A percentile compares a stretch with the other conserved stretches of the same genome.
Evolutionary conservation across 208 protist genomes (phyloP).

Genomic region (Trypanosoma rangeli): DNA sequence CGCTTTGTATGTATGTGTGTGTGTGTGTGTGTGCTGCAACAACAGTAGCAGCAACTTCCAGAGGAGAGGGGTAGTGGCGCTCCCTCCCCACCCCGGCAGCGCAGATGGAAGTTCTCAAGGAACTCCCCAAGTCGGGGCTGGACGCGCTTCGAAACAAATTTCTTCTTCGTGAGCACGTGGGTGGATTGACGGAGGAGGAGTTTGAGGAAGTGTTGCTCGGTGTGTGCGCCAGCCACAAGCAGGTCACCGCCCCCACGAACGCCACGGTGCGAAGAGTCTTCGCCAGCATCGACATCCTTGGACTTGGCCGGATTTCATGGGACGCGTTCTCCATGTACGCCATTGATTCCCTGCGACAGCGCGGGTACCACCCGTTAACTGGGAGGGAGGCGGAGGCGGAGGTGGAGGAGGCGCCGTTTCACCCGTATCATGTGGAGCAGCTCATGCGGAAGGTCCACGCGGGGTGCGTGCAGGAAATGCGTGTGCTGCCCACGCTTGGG

Average conservation of each 20-base stretch:
- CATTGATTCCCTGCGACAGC: constrained; percentile 33
- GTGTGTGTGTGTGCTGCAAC: not conserved
- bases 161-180: constrained; percentile 13
- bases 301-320: constrained; percentile 45
- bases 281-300: constrained; percentile 39
- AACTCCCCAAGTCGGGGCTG: constrained; percentile 35
- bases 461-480: constrained; percentile 23
- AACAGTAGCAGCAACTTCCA: too few species aligned
- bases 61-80: too few species aligned
- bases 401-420: constrained; percentile 23
- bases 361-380: not conserved
- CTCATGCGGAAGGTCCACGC: constrained; percentile 23
- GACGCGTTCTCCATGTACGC: constrained; percentile 51
- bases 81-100: not conserved
- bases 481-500: constrained; percentile 24
- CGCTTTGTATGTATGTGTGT: too few species aligned
- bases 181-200: constrained; percentile 28
- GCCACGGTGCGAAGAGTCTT: constrained; percentile 41
- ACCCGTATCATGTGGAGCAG: constrained; percentile 37
- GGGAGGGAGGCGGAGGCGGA: too few species aligned
- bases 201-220: constrained; percentile 27
- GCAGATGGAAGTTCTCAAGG: constrained; percentile 59
- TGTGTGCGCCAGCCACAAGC: constrained; percentile 13
- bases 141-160: constrained; percentile 34
- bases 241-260: constrained; percentile 1